Conservation (phyloP, 139 green algal species). For the Chlorella vulgaris region DNA sequence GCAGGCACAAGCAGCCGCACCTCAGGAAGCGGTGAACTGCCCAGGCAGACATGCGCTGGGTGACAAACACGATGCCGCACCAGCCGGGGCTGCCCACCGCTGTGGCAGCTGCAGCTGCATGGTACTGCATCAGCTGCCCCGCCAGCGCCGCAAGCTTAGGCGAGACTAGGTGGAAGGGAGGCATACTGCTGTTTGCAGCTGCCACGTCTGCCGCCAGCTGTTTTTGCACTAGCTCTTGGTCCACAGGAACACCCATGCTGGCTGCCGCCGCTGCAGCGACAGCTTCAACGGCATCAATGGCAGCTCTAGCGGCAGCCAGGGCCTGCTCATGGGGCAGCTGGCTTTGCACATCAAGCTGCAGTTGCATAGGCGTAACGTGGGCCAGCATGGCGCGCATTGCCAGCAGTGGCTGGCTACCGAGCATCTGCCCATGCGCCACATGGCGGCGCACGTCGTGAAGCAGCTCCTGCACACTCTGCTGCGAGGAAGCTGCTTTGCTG, state of each 20-base stretch:
- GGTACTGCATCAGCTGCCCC: slow-evolving; percentile 43
- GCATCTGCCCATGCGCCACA: background rate
- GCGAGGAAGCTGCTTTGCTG: too few relatives aligned
- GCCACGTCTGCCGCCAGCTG: background rate
- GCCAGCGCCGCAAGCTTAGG: slow-evolving; percentile 38
- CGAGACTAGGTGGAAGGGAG: slow-evolving; percentile 18
- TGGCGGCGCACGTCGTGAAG: slow-evolving; percentile 7
- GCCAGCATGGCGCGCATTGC: slow-evolving; percentile 27
- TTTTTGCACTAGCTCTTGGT: background rate
- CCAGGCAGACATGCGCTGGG: slow-evolving; percentile 40
- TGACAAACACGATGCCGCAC: slow-evolving; percentile 55
- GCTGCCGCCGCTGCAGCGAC: background rate
- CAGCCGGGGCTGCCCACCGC: slow-evolving; percentile 13
- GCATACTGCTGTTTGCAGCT: background rate
- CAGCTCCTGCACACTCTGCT: background rate
- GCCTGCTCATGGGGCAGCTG: background rate
- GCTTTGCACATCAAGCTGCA: slow-evolving; percentile 1
- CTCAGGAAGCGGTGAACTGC: slow-evolving; percentile 38
- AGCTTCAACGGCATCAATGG: background rate
- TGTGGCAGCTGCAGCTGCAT: background rate
- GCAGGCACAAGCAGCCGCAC: background rate
- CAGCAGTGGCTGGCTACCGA: slow-evolving; percentile 3
- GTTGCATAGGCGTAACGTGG: background rate
- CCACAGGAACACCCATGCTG: background rate
- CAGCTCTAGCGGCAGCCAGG: background rate